These are phyloP conservation scores for Saksenaea oblongispora DNA, from an alignment of 371 early-diverging fungal species.

Conservation along the genomic window DNA sequence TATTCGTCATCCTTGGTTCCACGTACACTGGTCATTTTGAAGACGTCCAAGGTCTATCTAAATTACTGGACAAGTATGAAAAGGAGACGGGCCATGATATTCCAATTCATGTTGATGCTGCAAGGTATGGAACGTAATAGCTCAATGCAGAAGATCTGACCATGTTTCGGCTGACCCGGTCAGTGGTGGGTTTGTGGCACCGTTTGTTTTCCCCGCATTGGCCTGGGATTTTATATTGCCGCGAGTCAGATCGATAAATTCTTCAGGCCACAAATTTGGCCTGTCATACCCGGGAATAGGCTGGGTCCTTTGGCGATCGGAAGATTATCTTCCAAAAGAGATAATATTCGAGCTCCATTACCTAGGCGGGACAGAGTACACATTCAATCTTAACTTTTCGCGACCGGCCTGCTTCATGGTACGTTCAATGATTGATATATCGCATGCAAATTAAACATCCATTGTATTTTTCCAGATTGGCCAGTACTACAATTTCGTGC, in stretches of 20 bases:
- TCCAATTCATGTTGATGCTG: conserved; percentile 75
- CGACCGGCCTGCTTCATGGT: conserved; percentile 64
- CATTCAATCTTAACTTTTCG: conserved; percentile 74
- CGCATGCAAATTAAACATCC: neutral
- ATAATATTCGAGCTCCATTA: conserved; percentile 72
- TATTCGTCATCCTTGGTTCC: conserved; percentile 66
- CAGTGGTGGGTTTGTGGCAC: conserved; percentile 73
- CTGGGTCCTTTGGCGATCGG: conserved; percentile 69
- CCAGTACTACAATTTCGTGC: conserved; percentile 78
- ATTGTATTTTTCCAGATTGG: conserved; percentile 33
- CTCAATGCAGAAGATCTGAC: neutral
- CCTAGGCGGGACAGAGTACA: conserved; percentile 57
- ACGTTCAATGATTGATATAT: neutral
- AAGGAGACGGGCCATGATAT: conserved; percentile 55
- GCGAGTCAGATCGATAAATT: conserved; percentile 64
- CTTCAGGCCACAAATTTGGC: conserved; percentile 72
- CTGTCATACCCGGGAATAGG: conserved; percentile 69
- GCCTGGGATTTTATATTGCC: conserved; percentile 68
- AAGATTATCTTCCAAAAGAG: conserved; percentile 63
- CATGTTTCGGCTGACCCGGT: neutral
- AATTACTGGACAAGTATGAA: conserved; percentile 56
- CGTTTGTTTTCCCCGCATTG: conserved; percentile 67
- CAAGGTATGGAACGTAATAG: conserved; percentile 25
- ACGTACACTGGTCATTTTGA: conserved; percentile 82
- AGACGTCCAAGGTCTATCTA: conserved; percentile 56